Percentiles rank a stretch among this genome's conserved stretches.
Conservation (phyloP, 192 early-diverging fungal species). For the Coemansia pectinata region DNA sequence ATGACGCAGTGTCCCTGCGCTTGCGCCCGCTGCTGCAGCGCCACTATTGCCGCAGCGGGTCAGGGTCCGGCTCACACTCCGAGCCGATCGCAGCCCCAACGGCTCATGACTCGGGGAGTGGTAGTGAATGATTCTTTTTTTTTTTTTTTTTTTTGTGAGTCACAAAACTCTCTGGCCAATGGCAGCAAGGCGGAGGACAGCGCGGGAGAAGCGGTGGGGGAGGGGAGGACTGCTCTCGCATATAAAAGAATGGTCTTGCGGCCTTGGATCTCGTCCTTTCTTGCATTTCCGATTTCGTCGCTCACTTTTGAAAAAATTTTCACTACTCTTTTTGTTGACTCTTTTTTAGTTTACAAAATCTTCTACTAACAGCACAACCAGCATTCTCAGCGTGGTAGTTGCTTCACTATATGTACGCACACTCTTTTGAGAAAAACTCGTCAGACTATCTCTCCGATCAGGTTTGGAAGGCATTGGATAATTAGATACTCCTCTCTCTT, state of each 20-base stretch:
- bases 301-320: background rate
- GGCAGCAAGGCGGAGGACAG: background rate
- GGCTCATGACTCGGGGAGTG: background rate
- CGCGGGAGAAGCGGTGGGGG: background rate
- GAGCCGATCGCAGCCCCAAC: background rate
- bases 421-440: slow-evolving; percentile 83
- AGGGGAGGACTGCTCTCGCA: background rate
- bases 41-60: slow-evolving; percentile 27
- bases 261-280: background rate
- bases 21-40: slow-evolving; percentile 37
- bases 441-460: slow-evolving; percentile 92
- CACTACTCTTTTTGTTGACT: background rate
- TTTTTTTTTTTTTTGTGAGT: slow-evolving; percentile 9
- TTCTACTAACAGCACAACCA: background rate
- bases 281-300: slow-evolving; percentile 2
- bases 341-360: no score
- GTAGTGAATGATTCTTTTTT: background rate
- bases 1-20: slow-evolving; percentile 24
- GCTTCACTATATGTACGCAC: slow-evolving; percentile 66
- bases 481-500: slow-evolving; percentile 20
- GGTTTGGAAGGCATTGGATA: slow-evolving; percentile 50
- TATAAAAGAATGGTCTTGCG: background rate
- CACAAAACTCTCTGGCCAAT: slow-evolving; percentile 8
- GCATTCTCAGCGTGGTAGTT: background rate
- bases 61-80: background rate